Conservation (phyloP, 345 rosid species). For the Brassica rapa region DNA sequence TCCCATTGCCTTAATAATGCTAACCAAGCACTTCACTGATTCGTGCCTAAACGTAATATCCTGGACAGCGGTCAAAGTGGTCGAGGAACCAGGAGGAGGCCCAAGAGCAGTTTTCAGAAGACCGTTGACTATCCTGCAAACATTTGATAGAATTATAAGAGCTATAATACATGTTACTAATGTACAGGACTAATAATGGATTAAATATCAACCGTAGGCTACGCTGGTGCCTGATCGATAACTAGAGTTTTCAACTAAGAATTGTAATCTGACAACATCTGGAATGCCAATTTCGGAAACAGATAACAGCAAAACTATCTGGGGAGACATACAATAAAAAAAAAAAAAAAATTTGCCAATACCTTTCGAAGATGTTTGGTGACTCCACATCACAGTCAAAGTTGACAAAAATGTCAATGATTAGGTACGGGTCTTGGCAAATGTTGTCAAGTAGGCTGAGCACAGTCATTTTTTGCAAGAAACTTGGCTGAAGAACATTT, state of each 20-base stretch:
- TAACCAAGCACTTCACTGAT: constrained; percentile 93
- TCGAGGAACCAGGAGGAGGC: constrained; percentile 87
- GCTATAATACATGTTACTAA: constrained; percentile 62
- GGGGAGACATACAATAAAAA: constrained; percentile 1
- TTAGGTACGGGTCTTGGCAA: constrained; percentile 71
- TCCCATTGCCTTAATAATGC: constrained; percentile 86
- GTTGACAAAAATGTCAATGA: constrained; percentile 89
- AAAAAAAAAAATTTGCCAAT: constrained; percentile 30
- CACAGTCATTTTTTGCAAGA: constrained; percentile 94
- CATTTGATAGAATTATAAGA: constrained; percentile 92
- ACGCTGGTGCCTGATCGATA: constrained; percentile 22
- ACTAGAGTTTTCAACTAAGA: constrained; percentile 5
- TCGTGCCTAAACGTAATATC: constrained; percentile 87
- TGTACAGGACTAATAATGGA: constrained; percentile 21
- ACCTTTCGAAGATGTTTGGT: constrained; percentile 96
- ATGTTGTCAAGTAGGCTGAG: constrained; percentile 81
- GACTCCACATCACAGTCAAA: constrained; percentile 96
- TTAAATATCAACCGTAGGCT: constrained; percentile 11
- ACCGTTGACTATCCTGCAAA: constrained; percentile 98
- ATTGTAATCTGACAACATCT: constrained; percentile 20
- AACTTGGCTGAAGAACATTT: constrained; percentile 96
- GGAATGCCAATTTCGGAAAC: constrained; percentile 3
- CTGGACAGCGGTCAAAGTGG: constrained; percentile 80
- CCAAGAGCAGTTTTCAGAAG: constrained; percentile 94
- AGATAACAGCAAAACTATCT: neutral